Evolutionary conservation across 2,329 filamentous ascomycete species (phyloP).

Genomic region (Pyrenophora seminiperda): DNA sequence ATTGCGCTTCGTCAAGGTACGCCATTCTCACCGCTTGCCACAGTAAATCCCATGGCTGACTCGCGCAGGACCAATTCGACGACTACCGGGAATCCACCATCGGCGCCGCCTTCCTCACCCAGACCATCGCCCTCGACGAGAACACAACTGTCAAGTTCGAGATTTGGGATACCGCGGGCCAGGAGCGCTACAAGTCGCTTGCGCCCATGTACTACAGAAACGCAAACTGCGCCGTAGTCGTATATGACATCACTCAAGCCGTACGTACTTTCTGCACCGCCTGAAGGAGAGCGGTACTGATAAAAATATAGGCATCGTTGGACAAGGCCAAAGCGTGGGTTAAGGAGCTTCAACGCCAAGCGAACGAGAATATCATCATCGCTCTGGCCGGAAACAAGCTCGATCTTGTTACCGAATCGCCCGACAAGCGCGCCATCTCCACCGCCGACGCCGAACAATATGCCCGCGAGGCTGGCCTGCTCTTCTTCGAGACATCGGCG

Average conservation of each 20-base stretch:
- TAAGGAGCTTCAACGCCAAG: slow-evolving; percentile 96
- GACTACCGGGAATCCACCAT: slow-evolving; percentile 97
- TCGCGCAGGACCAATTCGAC: slow-evolving; percentile 91
- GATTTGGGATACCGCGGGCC: slow-evolving; percentile 91
- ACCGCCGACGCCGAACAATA: slow-evolving; percentile 94
- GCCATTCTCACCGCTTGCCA: slow-evolving; percentile 20
- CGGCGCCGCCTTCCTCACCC: slow-evolving; percentile 96
- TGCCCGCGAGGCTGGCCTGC: slow-evolving; percentile 85
- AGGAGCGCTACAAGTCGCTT: slow-evolving; percentile 98
- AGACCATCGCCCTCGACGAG: slow-evolving; percentile 97
- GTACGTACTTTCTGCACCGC: slow-evolving; percentile 61
- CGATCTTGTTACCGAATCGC: slow-evolving; percentile 91
- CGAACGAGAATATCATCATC: slow-evolving; percentile 99
- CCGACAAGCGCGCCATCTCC: slow-evolving; percentile 91
- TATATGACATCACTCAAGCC: slow-evolving; percentile 99
- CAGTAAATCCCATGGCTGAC: slow-evolving; percentile 2
- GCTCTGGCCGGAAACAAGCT: slow-evolving; percentile 93
- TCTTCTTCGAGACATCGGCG: slow-evolving; percentile 98
- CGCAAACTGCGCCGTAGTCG: slow-evolving; percentile 97
- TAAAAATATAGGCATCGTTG: slow-evolving; percentile 74
- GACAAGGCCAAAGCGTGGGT: slow-evolving; percentile 99
- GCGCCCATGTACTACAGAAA: slow-evolving; percentile 99
- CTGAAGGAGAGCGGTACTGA: slow-evolving; percentile 28
- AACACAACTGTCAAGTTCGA: slow-evolving; percentile 99
- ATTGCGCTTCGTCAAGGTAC: slow-evolving; percentile 94